These are phyloP conservation scores for Tilletia caries DNA, from an alignment of 1,284 basidiomycete genomes.

Conservation along the genomic window DNA sequence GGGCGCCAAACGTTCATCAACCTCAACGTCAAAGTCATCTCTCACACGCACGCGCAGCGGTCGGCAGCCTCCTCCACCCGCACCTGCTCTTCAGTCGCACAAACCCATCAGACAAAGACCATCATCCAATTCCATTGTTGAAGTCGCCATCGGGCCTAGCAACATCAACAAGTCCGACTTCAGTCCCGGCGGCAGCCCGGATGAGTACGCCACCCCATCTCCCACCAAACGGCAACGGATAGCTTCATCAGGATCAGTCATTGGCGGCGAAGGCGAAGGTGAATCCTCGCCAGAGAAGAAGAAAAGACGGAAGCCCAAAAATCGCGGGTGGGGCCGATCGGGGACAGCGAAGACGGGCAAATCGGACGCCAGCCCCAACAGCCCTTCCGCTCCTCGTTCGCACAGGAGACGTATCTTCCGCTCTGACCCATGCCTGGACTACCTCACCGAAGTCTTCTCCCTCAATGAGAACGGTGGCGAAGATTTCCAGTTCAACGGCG, in stretches of 20 bases:
- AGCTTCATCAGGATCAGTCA: not conserved
- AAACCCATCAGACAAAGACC: not conserved
- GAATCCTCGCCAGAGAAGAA: not conserved
- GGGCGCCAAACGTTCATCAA: not conserved
- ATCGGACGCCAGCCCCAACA: not conserved
- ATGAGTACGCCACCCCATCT: not conserved
- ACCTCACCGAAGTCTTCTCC: constrained; percentile 9
- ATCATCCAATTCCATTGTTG: not conserved
- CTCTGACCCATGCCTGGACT: not conserved
- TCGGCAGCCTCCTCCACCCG: not conserved
- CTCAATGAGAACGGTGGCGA: not conserved
- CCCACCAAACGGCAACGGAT: not conserved
- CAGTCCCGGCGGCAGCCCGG: not conserved
- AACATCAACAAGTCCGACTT: not conserved
- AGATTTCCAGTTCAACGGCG: constrained; percentile 8
- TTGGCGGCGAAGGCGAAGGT: not conserved
- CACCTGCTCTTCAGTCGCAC: not conserved
- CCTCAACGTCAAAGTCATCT: not conserved
- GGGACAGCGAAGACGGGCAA: not conserved
- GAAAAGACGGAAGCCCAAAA: not conserved
- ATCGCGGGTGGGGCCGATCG: not conserved
- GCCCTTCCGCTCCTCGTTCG: not conserved
- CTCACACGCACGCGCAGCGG: not conserved
- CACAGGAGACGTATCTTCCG: not conserved
- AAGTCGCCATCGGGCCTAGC: not conserved